phyloP scores from a whole-genome alignment of 202 grass and related monocot genomes.

The Digitaria exilis region DNA sequence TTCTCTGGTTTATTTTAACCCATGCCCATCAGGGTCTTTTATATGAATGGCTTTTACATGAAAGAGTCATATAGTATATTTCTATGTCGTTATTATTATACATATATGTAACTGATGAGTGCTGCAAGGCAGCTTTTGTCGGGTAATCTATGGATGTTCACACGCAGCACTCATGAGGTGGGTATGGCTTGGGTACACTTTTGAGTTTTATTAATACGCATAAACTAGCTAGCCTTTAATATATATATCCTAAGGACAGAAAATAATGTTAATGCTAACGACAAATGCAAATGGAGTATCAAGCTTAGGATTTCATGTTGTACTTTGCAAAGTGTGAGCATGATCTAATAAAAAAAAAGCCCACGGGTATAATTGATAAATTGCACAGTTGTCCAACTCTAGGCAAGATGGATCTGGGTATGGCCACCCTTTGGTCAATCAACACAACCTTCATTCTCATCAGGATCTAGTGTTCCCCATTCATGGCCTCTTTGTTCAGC shows the following conservation, averaged over 20 bases:
- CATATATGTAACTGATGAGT: constrained; percentile 1
- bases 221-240: background rate
- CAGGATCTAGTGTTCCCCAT: background rate
- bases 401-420: background rate
- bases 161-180: background rate
- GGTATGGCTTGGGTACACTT: background rate
- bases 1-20: background rate
- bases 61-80: background rate
- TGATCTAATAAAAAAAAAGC: background rate
- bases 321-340: constrained; percentile 4
- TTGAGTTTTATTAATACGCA: background rate
- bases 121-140: constrained; percentile 3
- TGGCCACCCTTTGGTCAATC: background rate
- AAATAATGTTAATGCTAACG: constrained; percentile 7
- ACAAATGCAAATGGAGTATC: constrained; percentile 12
- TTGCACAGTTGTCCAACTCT: background rate
- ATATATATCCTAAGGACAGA: background rate
- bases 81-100: background rate
- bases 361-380: background rate
- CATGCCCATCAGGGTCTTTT: background rate
- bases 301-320: background rate
- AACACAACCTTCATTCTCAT: background rate
- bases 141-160: background rate
- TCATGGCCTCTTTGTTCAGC: background rate
- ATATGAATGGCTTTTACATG: background rate